Base-by-base conservation (phyloP, 805 yeast species). In the Metschnikowia drakensbergensis region DNA sequence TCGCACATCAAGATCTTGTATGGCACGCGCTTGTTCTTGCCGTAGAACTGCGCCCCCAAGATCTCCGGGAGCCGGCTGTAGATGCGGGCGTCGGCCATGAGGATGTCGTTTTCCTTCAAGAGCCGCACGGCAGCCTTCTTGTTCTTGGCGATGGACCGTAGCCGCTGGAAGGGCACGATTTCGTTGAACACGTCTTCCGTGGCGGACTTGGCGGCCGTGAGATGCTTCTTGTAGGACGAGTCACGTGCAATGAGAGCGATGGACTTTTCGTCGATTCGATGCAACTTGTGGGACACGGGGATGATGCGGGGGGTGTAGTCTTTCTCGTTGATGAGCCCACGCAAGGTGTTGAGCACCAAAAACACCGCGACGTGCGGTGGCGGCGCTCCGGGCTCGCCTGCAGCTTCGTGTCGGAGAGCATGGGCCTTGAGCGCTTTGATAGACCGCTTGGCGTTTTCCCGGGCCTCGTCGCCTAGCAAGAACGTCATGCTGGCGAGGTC, bases 201-300 rank as follows among this genome's bases (percentile, higher is more conserved):
- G 1, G 77, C 73, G 1, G 81, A 69, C 13, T 73, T 80, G 49
- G 75, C 74, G 28, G 66, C 68, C 5, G 73, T 69, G 4, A 86
- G 61, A 4, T 75, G 71, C 8, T 69, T 71, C 32, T 82, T 70
- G 57, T 81, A 86, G 4, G 84, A 78, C 1, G 92, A 91, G 59
- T 88, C 94, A 54, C 84, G 86, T 6, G 92, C 84, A 10, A 88
- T 74, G 17, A 88, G 69, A 3, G 86, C 61, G 4, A 86, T 75
- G 23, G 80, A 68, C 43, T 76, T 68, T 22, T 77, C 76, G 22
- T 75, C 74, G 2, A 80, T 61, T 48, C 71, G 73, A 45, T 75
- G 76, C 48, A 85, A 62, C 53, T 78, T 75, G 54, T 76, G 68
- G 0, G 79, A 72, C 9, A 86, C 54, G 3, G 88, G 86, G 48